Evolutionary conservation across 2,329 filamentous ascomycete species (phyloP).

Genomic region (Colletotrichum sidae): DNA sequence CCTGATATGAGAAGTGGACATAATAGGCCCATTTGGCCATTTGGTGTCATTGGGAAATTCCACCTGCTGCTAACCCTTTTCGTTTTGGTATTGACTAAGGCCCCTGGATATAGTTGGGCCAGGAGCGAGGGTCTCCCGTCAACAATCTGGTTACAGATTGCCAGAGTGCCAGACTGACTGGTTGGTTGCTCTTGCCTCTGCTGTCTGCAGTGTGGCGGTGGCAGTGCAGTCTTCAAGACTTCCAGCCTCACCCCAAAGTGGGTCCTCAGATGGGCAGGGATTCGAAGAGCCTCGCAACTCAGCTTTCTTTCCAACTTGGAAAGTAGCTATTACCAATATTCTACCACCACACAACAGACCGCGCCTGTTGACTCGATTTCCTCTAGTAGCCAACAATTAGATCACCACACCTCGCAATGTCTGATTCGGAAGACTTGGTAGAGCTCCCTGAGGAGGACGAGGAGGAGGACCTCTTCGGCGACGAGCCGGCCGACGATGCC

Average conservation of each 20-base stretch:
- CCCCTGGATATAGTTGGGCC: neutral
- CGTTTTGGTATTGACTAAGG: too few relatives aligned
- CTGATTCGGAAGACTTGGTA: conserved; percentile 66
- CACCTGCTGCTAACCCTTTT: too few relatives aligned
- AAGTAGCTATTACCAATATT: too few relatives aligned
- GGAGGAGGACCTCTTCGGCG: conserved; percentile 73
- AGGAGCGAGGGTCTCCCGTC: conserved; percentile 5
- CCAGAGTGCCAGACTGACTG: too few relatives aligned
- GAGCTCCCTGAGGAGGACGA: conserved; percentile 64
- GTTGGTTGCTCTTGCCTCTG: conserved; percentile 12
- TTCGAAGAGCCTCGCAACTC: conserved; percentile 26
- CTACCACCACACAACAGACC: too few relatives aligned
- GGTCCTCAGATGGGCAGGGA: conserved; percentile 19
- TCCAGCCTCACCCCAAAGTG: conserved; percentile 20
- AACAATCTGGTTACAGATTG: neutral
- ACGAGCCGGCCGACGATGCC: conserved; percentile 67
- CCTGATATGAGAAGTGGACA: too few relatives aligned
- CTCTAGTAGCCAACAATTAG: neutral
- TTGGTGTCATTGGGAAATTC: too few relatives aligned
- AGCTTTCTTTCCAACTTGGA: too few relatives aligned
- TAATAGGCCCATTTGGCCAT: too few relatives aligned
- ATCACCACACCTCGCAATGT: conserved; percentile 53
- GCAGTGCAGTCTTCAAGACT: neutral
- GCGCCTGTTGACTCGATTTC: neutral
- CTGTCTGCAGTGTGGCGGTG: conserved; percentile 27